Percentiles rank a stretch among this genome's conserved stretches.
These are phyloP conservation scores for Amanita thiersii DNA, from an alignment of 768 basidiomycete genomes.

Conservation along the genomic window DNA sequence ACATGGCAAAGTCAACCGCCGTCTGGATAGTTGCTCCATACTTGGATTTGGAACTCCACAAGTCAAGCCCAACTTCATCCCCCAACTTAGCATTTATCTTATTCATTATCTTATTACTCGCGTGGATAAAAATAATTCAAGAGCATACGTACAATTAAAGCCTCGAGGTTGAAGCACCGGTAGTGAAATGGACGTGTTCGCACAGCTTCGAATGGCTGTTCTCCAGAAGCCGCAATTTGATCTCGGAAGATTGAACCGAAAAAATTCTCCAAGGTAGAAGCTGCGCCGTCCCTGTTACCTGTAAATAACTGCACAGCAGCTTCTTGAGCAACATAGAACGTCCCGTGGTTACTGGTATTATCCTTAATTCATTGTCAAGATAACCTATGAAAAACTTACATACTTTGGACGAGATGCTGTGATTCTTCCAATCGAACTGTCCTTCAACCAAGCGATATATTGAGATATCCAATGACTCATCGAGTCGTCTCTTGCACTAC, in stretches of 20 bases:
- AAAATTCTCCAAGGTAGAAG: slow-evolving; percentile 34
- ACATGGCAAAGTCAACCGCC: slow-evolving; percentile 54
- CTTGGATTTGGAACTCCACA: slow-evolving; percentile 43
- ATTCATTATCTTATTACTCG: slow-evolving; percentile 12
- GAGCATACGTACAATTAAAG: slow-evolving; percentile 45
- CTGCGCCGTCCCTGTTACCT: slow-evolving; percentile 42
- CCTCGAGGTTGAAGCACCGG: slow-evolving; percentile 58
- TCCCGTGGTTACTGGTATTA: slow-evolving; percentile 50
- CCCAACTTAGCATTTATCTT: slow-evolving; percentile 50
- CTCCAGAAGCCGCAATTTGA: slow-evolving; percentile 51
- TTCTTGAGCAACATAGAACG: slow-evolving; percentile 55
- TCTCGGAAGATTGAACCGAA: slow-evolving; percentile 39
- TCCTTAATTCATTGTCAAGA: background rate
- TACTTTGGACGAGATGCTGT: slow-evolving; percentile 47
- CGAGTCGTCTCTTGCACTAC: slow-evolving; percentile 35
- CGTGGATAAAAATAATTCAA: slow-evolving; percentile 2
- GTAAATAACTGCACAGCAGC: slow-evolving; percentile 47
- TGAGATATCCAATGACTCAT: slow-evolving; percentile 42
- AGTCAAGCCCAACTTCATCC: slow-evolving; percentile 39
- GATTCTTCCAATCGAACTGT: slow-evolving; percentile 35
- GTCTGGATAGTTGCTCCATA: slow-evolving; percentile 48
- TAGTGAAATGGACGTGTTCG: slow-evolving; percentile 64
- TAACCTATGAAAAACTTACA: slow-evolving; percentile 9
- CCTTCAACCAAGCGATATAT: slow-evolving; percentile 50
- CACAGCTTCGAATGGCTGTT: slow-evolving; percentile 55